Evolutionary conservation across 2,329 filamentous ascomycete species (phyloP), one percentile per base, ranked within the genome.

Genomic region (Samsoniella hepiali): DNA sequence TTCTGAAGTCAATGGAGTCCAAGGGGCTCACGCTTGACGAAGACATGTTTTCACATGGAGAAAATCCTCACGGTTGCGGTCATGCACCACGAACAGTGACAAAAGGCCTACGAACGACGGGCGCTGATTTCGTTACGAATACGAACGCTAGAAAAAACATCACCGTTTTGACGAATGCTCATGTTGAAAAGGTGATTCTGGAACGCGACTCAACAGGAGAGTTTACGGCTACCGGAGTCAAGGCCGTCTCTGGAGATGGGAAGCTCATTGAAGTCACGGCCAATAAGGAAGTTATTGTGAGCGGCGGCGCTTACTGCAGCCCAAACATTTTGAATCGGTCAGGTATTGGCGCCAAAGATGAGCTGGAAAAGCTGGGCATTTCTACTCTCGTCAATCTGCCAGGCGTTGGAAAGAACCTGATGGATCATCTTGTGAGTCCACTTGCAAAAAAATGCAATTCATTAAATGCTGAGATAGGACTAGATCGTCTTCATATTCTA

Each of bases 401-500:
- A 1, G 81, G 80, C 1, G 81, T 84, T 0, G 81, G 82, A 7
- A 79, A 80, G 69, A 83, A 83, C 58, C 73, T 83, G 2, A 77
- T 81, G 69, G 81, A 83, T 66, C 81, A 84, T 69, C 66, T 79
- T 42, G 77, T 67, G 70, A 68, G 38, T 34, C 50, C 42, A 8
- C 40, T 15, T 31, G 9, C 27, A 3, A 42, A 31, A 22, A 11
- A 27, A 8, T 17, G n/a, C 42, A 34, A 15, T 8, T 34, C 2
- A 34, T 3, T 32, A 17, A 49, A 13, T 58, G 5, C 32, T 58
- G 42, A 58, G 3, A 58, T 31, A 1, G 34, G 8, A 27, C 44
- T 13, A 82, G 76, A 82, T 83, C 32, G 77, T 81, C 54, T 86
- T 88, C 70, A 82, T 84, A 61, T 88, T 84, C 71, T 88, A 88